A percentile compares a stretch with the other conserved stretches of the same genome.
These are phyloP conservation scores for Saraca asoca DNA, from an alignment of 331 rosid genomes.

Conservation along the genomic window DNA sequence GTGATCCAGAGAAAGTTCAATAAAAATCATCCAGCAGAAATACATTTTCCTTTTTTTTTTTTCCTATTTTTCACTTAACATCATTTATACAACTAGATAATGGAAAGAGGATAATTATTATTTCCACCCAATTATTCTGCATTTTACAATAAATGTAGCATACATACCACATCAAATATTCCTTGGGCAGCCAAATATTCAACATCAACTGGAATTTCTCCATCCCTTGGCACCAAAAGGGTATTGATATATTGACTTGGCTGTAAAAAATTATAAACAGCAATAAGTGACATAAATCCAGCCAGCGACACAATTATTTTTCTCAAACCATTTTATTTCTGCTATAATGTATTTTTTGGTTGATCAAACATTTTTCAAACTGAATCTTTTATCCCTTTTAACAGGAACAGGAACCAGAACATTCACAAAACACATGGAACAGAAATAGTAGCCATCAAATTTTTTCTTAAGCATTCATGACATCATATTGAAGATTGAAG, in stretches of 20 bases:
- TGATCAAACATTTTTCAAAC: conserved; percentile 15
- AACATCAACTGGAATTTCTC: conserved; percentile 64
- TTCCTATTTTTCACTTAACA: background rate
- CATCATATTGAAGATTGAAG: conserved; percentile 5
- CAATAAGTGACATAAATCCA: conserved; percentile 25
- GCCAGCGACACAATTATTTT: background rate
- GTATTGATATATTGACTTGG: conserved; percentile 71
- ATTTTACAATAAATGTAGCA: conserved; percentile 18
- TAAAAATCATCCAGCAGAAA: background rate
- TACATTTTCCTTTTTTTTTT: background rate
- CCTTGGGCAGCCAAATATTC: conserved; percentile 68
- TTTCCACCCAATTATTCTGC: conserved; percentile 11
- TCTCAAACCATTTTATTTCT: conserved; percentile 12
- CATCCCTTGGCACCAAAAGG: conserved; percentile 69
- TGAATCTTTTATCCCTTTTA: background rate
- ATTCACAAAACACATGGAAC: background rate
- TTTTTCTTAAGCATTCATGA: conserved; percentile 18
- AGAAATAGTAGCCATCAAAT: background rate
- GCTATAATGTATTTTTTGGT: background rate
- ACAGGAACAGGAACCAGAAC: conserved; percentile 15
- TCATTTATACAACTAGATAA: conserved; percentile 7
- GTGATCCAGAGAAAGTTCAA: conserved; percentile 19
- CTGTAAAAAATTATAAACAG: conserved; percentile 48
- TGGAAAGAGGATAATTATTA: conserved; percentile 15
- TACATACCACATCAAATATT: conserved; percentile 80